Evolutionary conservation across 1,284 basidiomycete species (phyloP), one percentile per base, ranked within the genome.

Genomic region (Boletus sp.): DNA sequence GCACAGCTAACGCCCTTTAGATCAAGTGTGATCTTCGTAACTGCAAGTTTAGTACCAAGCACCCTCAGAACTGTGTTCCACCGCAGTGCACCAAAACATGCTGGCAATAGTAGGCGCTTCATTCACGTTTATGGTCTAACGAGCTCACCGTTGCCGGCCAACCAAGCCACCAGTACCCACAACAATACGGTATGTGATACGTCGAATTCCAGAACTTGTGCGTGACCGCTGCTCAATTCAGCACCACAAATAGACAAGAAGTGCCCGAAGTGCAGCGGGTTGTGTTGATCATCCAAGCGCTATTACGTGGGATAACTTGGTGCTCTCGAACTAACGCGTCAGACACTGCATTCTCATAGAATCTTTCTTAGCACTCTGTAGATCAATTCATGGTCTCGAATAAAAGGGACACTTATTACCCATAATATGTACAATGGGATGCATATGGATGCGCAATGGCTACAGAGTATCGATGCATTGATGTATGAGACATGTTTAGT

Each of bases 11-110:
- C 43, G 40, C 26, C 22, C 12, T 44, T 33, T 41, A 87, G 84
- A 81, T 87, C 57, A 77, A 78, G 58, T 86, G 84, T 56, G 74
- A 78, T 55, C 65, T 76, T 43, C 58, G 67, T 29, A 75, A 68
- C 46, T 87, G 84, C 69, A 82, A 75, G 64, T 84, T 87, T 62
- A 86, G 84, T 58, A 73, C 76, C 8, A 69, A 61, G 27, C 84
- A 87, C 62, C 73, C 81, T 26, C 56, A 50, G 29, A 62, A 65
- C 34, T 85, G 82, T 60, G 47, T 52, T 30, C 73, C 76, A 5
- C 78, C 78, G 10, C 49, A 61, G 36, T 87, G 84, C 60, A 74
- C 65, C 49, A 62, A 72, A 52, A 74, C 70, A 45, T 87, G 84
- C 62, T 86, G 82, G 81, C 84, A 87, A 65, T 84, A 84, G 83